phyloP scores from a whole-genome alignment of 106 monocot species.

The Platanthera zijinensis region DNA sequence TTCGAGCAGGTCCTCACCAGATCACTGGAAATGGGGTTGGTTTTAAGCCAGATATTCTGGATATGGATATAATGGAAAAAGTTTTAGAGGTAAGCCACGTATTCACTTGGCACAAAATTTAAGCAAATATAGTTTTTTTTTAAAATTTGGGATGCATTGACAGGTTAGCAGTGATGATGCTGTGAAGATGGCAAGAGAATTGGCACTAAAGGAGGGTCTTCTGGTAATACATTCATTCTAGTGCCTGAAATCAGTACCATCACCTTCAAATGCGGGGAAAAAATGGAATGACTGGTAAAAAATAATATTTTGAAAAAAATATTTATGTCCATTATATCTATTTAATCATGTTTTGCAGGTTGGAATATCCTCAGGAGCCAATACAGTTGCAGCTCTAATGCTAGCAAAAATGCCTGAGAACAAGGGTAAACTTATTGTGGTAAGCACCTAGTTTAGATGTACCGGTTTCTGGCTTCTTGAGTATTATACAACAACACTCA shows the following conservation, averaged over 20 bases:
- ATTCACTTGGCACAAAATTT: background rate
- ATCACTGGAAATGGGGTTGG: slow-evolving; percentile 98
- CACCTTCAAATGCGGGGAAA: background rate
- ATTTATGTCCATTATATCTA: background rate
- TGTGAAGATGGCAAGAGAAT: slow-evolving; percentile 94
- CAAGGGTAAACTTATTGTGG: slow-evolving; percentile 94
- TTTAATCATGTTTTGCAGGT: slow-evolving; percentile 28
- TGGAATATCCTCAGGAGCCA: slow-evolving; percentile 91
- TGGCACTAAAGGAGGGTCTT: slow-evolving; percentile 89
- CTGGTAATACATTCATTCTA: slow-evolving; percentile 33
- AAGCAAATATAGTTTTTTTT: background rate
- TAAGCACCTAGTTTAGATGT: slow-evolving; percentile 20
- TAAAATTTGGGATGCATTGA: background rate
- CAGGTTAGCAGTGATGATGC: slow-evolving; percentile 95
- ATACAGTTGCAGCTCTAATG: slow-evolving; percentile 78
- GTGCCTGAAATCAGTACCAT: background rate
- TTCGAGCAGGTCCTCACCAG: slow-evolving; percentile 60
- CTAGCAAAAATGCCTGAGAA: slow-evolving; percentile 91
- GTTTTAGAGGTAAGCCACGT: slow-evolving; percentile 60
- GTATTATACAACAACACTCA: no score
- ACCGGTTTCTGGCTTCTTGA: no score
- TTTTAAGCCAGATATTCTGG: slow-evolving; percentile 82
- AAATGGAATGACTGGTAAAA: no score
- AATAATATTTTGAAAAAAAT: background rate
- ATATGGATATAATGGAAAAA: slow-evolving; percentile 96